Evolutionary conservation across 2,329 filamentous ascomycete species (phyloP), one percentile per base, ranked within the genome.

Genomic region (Rhinocladiella similis): DNA sequence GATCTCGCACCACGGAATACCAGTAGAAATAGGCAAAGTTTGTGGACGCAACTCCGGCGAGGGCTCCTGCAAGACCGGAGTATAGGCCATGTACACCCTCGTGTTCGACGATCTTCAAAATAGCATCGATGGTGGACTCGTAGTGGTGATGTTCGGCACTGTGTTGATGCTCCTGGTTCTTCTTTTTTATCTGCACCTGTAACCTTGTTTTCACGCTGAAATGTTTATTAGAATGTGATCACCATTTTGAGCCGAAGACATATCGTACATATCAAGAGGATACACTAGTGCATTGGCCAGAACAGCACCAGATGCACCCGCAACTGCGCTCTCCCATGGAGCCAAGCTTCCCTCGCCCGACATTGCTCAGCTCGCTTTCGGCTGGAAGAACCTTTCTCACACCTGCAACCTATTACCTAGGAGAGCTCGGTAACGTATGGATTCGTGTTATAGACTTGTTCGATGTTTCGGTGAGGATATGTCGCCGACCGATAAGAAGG

Each of bases 1-100:
- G 74, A 14, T 85, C 85, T 61, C 94, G 86, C 29, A 97, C 90
- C 25, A 94, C 77, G 4, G 91, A 93, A 73, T 97, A 97, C 92
- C 93, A 97, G 78, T 99, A 99, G 73, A 99, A 99, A 77, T 99
- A 99, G 67, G 94, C 94, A 71, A 99, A 99, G 74, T 99, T 99
- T 50, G 93, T 97, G 22, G 92, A 97, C 1, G 91, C 93, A 35
- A 99, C 94, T 52, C 94, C 94, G 50, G 97, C 77, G 16, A 99
- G 79, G 3, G 92, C 86, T 49, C 93, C 92, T 58, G 85, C 82
- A 72, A 99, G 92, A 59, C 94, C 94, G 50, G 89, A 85, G 69
- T 99, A 99, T 6, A 99, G 83, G 5, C 94, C 94, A 46, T 78
- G 68, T 7, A 94, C 54, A 29, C 94, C 94, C 65, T 99, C 94